Evolutionary conservation across 441 rosid species (phyloP).

Genomic region (Bruguiera hainesii): DNA sequence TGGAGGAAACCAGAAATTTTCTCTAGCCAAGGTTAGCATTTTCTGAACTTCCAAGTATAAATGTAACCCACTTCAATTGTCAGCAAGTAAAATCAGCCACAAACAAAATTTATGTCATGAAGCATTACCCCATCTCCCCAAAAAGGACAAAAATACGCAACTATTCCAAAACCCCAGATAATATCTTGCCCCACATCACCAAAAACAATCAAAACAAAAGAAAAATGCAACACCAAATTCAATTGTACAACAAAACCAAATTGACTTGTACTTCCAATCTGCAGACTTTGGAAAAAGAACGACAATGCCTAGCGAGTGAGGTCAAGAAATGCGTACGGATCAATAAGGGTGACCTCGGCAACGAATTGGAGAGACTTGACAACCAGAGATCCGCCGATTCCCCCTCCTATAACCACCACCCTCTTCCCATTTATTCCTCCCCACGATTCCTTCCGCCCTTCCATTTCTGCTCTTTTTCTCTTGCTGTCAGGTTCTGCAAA

Average conservation of each 20-base stretch:
- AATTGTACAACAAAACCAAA: neutral
- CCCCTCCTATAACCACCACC: conserved; percentile 73
- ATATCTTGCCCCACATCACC: no score
- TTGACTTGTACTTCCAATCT: no score
- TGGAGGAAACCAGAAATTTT: no score
- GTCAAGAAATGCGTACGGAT: conserved; percentile 44
- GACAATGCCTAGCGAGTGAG: neutral
- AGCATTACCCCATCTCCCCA: no score
- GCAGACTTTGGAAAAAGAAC: neutral
- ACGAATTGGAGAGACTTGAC: conserved; percentile 55
- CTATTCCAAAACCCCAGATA: no score
- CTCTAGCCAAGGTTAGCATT: no score
- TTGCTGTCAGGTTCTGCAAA: neutral
- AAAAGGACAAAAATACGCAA: no score
- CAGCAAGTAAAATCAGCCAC: no score
- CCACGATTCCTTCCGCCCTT: neutral
- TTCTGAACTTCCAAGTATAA: no score
- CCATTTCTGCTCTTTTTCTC: neutral
- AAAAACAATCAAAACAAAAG: no score
- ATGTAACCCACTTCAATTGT: no score
- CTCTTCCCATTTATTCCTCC: conserved; percentile 27
- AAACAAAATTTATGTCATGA: no score
- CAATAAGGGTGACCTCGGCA: conserved; percentile 72
- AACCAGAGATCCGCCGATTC: conserved; percentile 60
- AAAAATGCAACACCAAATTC: neutral